Evolutionary conservation across 345 rosid genomes (phyloP), one percentile per base, ranked within the genome.

Genomic region (Mallotus nudiflorus): DNA sequence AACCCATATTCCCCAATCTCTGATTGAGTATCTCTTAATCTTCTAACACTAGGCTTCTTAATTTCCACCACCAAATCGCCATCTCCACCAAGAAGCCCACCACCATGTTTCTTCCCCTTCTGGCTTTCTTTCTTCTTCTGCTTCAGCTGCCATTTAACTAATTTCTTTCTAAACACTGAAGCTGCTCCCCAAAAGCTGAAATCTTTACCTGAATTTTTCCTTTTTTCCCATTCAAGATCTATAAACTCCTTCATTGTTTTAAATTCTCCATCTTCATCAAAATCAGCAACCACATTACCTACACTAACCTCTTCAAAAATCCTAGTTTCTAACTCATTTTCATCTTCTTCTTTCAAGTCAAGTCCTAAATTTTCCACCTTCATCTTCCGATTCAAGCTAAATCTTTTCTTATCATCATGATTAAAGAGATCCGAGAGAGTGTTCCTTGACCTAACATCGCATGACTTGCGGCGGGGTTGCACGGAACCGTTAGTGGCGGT

Each of bases 161-260:
- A 79, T 53, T 83, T 86, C 56, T 81, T 82, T 35, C 86, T 77
- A n/a, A 88, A 82, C 33, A 71, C 75, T 3, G 89, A 80, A 73
- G 91, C 84, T 9, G 74, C 80, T 39, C 77, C 83, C 90, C 87
- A 81, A 63, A 77, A 79, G 7, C 84, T 63, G 0, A 61, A 69
- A 56, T 80, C 75, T 54, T 69, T 75, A 27, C 81, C 65, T 27
- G 28, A 57, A 27, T 37, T 40, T 66, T 73, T 85, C 77, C 79
- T 83, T 58, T 65, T 74, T 54, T 74, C 81, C 77, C 71, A 62
- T 64, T 86, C 93, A 73, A 86, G 91, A 82, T 88, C 93, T 79
- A 88, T 82, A 62, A 86, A 81, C 54, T 88, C 93, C 77, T 80
- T 85, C 87, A 86, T 82, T 28, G 87, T 85, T 75, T 73, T 86